Conservation (phyloP, 805 yeast genomes). For the Pichia sporocuriosa region DNA sequence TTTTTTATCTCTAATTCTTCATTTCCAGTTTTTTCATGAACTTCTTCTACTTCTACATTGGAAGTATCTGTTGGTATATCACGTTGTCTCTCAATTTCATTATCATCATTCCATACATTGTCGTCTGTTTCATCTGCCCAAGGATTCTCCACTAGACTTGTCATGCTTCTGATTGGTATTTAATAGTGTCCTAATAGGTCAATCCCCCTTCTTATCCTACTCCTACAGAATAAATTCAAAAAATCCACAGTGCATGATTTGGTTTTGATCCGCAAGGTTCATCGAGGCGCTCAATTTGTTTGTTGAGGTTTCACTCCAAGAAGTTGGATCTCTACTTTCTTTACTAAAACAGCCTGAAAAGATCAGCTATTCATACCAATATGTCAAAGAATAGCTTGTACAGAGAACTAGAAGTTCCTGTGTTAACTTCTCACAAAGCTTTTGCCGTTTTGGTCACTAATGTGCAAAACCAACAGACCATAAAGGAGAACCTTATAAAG, state of each 20-base stretch:
- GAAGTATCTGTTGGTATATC: too few relatives aligned
- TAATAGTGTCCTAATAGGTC: not conserved
- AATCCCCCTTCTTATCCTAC: too few relatives aligned
- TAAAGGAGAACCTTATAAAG: conserved; percentile 39
- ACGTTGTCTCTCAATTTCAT: too few relatives aligned
- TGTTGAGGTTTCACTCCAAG: too few relatives aligned
- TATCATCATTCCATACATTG: conserved; percentile 1
- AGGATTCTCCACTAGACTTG: not conserved
- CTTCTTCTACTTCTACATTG: not conserved
- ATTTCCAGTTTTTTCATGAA: not conserved
- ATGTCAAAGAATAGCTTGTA: conserved; percentile 5
- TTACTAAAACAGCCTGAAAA: too few relatives aligned
- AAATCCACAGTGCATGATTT: too few relatives aligned
- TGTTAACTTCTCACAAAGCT: conserved; percentile 17
- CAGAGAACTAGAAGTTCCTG: conserved; percentile 14
- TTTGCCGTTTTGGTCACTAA: conserved; percentile 34
- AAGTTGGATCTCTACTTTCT: too few relatives aligned
- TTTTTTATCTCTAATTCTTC: not conserved
- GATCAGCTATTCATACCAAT: too few relatives aligned
- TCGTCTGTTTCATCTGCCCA: conserved; percentile 4
- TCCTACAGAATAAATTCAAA: too few relatives aligned
- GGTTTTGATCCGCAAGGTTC: too few relatives aligned
- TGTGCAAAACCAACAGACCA: conserved; percentile 38
- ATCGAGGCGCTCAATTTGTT: too few relatives aligned
- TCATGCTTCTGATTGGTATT: not conserved